phyloP scores from a whole-genome alignment of 495 filamentous ascomycete species.

The Podospora bellae-mahoneyi region DNA sequence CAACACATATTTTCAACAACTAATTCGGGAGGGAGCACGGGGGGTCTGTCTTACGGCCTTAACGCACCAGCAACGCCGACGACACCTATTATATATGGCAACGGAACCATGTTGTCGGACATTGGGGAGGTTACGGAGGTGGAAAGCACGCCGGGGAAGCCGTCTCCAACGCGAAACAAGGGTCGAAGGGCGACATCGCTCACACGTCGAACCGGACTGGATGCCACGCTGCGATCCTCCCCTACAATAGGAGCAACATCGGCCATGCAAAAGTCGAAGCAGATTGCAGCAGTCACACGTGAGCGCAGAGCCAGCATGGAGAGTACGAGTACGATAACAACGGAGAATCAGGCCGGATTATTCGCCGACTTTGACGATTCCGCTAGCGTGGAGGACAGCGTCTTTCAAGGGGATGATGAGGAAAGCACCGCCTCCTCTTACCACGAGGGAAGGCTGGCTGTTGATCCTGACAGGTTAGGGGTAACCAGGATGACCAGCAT shows the following conservation, averaged over 20 bases:
- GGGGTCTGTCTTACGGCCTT: constrained; percentile 36
- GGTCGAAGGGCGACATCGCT: constrained; percentile 18
- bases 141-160: constrained; percentile 48
- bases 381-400: constrained; percentile 54
- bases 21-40: constrained; percentile 11
- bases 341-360: constrained; percentile 39
- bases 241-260: constrained; percentile 35
- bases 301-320: constrained; percentile 45
- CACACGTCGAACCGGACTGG: constrained; percentile 22
- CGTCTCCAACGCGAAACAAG: constrained; percentile 27
- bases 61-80: constrained; percentile 52
- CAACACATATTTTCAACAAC: constrained; percentile 31
- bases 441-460: constrained; percentile 37
- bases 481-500: constrained; percentile 31
- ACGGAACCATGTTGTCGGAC: constrained; percentile 64
- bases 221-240: constrained; percentile 34
- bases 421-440: constrained; percentile 54
- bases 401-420: constrained; percentile 58
- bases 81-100: constrained; percentile 58
- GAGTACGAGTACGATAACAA: constrained; percentile 51
- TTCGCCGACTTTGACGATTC: constrained; percentile 57
- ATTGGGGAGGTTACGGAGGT: constrained; percentile 68
- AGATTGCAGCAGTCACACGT: constrained; percentile 31
- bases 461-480: constrained; percentile 22
- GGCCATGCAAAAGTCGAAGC: constrained; percentile 40